phyloP scores from a whole-genome alignment of 2,329 filamentous ascomycete species.

The Teratosphaeria zuluensis region DNA sequence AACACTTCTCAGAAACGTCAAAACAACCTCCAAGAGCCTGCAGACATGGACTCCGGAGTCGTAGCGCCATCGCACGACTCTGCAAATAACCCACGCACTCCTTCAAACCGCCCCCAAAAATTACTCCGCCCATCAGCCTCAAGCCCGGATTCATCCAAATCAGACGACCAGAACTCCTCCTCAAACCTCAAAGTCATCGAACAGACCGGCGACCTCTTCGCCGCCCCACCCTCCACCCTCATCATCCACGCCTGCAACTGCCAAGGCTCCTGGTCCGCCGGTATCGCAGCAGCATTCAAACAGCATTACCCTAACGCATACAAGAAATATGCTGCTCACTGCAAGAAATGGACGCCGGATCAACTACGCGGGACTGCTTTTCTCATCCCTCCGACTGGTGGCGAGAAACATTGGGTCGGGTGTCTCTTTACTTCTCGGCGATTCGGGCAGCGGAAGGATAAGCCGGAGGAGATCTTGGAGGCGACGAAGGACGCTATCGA shows the following conservation, averaged over 20 bases:
- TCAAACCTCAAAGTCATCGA: constrained; percentile 11
- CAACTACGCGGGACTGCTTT: constrained; percentile 38
- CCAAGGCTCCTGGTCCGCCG: constrained; percentile 47
- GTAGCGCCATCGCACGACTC: not conserved
- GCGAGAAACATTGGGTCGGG: constrained; percentile 42
- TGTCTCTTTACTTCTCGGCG: constrained; percentile 49
- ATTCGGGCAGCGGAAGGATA: constrained; percentile 38
- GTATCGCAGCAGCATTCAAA: constrained; percentile 47
- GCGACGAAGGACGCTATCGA: constrained; percentile 41
- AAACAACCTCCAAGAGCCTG: not conserved
- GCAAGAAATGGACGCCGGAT: constrained; percentile 25
- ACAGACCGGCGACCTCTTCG: constrained; percentile 41
- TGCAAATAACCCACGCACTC: not conserved
- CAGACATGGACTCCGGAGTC: not conserved
- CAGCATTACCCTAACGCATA: constrained; percentile 43
- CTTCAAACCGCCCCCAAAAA: not conserved
- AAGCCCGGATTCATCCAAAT: no score
- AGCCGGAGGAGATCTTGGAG: constrained; percentile 35
- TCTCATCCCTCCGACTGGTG: constrained; percentile 36
- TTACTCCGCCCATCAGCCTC: not conserved
- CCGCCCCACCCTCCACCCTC: constrained; percentile 39
- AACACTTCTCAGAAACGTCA: not conserved
- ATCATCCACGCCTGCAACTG: constrained; percentile 54
- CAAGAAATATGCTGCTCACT: constrained; percentile 39
- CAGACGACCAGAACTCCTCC: not conserved